A percentile compares a stretch with the other conserved stretches of the same genome.
Evolutionary conservation across 1,284 basidiomycete genomes (phyloP).

Genomic region (Gymnopus androsaceus): DNA sequence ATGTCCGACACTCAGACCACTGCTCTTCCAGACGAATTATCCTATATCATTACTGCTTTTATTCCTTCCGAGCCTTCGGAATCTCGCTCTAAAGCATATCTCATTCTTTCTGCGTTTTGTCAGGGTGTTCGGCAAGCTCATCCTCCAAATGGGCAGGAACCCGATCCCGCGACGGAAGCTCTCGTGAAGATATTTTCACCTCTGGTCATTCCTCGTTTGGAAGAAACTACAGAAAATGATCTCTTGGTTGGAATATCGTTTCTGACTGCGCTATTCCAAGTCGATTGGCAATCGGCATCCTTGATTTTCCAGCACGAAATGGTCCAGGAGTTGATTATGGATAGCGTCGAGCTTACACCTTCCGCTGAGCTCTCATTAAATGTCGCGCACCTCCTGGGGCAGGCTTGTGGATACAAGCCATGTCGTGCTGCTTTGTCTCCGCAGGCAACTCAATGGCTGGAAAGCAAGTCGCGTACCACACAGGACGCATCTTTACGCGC

Average conservation of each 20-base stretch:
- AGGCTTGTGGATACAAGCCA: constrained; percentile 70
- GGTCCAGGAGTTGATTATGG: constrained; percentile 60
- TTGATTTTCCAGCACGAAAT: constrained; percentile 64
- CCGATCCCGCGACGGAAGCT: constrained; percentile 49
- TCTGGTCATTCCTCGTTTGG: constrained; percentile 46
- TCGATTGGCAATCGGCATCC: constrained; percentile 67
- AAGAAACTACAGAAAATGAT: constrained; percentile 53
- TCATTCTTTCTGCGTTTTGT: constrained; percentile 65
- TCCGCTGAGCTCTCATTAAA: constrained; percentile 49
- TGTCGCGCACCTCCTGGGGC: constrained; percentile 71
- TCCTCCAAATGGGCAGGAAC: constrained; percentile 33
- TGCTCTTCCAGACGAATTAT: constrained; percentile 53
- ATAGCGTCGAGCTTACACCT: constrained; percentile 63
- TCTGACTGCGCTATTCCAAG: constrained; percentile 73
- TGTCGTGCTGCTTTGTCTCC: constrained; percentile 64
- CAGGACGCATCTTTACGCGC: constrained; percentile 52
- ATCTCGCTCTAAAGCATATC: constrained; percentile 64
- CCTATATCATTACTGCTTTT: constrained; percentile 57
- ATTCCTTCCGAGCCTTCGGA: constrained; percentile 44
- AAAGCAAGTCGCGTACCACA: constrained; percentile 51
- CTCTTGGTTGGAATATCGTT: constrained; percentile 60
- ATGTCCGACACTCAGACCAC: constrained; percentile 25
- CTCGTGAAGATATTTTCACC: constrained; percentile 53
- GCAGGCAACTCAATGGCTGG: constrained; percentile 63
- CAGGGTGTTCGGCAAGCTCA: constrained; percentile 50